These are phyloP conservation scores for Mucor irregularis DNA, from an alignment of 371 early-diverging fungal species.

Conservation along the genomic window DNA sequence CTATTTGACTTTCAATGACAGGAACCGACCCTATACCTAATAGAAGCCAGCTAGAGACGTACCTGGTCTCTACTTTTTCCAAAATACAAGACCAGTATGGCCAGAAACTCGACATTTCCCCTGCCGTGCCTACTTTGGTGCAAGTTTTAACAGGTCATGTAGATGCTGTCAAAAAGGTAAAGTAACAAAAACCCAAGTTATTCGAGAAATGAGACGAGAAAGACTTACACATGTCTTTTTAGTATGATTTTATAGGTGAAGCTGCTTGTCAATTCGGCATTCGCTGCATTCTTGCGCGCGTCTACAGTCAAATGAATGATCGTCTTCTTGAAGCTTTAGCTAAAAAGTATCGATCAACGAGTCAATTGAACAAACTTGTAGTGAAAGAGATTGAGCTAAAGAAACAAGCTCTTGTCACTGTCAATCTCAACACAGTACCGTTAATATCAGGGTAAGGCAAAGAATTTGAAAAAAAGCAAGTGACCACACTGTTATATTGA, in stretches of 20 bases:
- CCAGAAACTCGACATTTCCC: background rate
- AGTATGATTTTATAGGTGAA: slow-evolving; percentile 8
- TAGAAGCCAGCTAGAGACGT: background rate
- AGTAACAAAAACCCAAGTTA: too few relatives aligned
- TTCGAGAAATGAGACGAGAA: background rate
- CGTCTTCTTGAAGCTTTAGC: background rate
- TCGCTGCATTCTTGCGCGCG: background rate
- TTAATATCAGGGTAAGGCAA: slow-evolving; percentile 2
- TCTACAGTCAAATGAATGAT: background rate
- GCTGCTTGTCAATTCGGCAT: slow-evolving; percentile 8
- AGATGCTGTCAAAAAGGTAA: background rate
- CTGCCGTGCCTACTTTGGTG: background rate
- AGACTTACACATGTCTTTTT: background rate
- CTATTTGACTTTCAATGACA: background rate
- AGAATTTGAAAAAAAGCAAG: background rate
- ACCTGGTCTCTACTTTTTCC: background rate
- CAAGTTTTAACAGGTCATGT: background rate
- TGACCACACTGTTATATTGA: background rate
- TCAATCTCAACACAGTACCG: too few relatives aligned
- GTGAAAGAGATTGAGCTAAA: background rate
- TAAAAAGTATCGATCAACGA: background rate
- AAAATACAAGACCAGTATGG: background rate
- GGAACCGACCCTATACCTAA: background rate
- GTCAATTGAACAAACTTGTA: background rate
- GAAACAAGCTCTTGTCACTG: too few relatives aligned